Base-by-base conservation (phyloP, 1,139 yeast species). In the Blastobotrys buckinghamii region DNA sequence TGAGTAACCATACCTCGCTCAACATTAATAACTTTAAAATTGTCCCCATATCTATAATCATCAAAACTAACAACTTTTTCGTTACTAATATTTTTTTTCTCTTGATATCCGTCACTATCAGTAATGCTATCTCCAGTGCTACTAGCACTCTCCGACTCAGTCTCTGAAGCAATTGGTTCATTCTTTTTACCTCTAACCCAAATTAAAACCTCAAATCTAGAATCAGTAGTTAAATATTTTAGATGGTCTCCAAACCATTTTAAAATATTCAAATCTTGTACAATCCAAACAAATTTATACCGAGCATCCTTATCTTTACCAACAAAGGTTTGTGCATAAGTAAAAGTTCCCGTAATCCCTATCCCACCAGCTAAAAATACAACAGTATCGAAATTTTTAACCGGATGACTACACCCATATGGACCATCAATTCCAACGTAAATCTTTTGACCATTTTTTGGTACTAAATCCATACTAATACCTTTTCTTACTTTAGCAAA, bases 281-380 rank as follows among this genome's bases (percentile, higher is more conserved):
- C 47, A 12, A 53, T 50, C 62, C 61, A 58, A 15, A 56, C 44
- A 20, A 58, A 49, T 1, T 40, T 34, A 22, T 52, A 37, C 20
- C 40, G 43, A 13, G 42, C 41, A 37, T 37, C 27, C 24, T 49
- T 39, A 33, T 39, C 32, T 5, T 24, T 26, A 24, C 27, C 33
- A 29, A 42, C 42, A 17, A 54, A 39, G 22, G 50, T 50, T 17
- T 44, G 46, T 17, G 59, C 58, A 43, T 57, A 54, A 6, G 56
- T 47, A 60, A 62, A 53, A 13, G 51, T 53, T 6, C 81, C 81
- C 1, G 90, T 82, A 50, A 84, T 71, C 59, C 90, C 92, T 55
- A 81, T 81, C 49, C 88, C 87, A 57, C 86, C 82, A 4, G 79
- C 77, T 45, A 81, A 54, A 46, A 34, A 34, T 9, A 34, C 7